phyloP scores from a whole-genome alignment of 768 basidiomycete species.

The Suillus decipiens region DNA sequence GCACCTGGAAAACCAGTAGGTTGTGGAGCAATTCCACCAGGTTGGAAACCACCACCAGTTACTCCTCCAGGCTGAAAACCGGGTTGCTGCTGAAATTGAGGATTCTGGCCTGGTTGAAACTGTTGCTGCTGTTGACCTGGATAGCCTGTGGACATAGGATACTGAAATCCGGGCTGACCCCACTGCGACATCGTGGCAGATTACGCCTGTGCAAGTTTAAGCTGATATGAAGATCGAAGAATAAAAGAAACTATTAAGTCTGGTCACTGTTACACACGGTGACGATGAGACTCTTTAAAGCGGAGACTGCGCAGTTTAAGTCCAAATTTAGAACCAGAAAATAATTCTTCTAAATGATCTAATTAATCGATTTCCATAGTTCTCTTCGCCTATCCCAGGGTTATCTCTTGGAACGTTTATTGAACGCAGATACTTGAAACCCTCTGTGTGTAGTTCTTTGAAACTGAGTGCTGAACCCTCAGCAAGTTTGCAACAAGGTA shows the following conservation, averaged over 20 bases:
- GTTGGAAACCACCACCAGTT: slow-evolving; percentile 31
- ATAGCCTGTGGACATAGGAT: slow-evolving; percentile 74
- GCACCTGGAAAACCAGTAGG: slow-evolving; percentile 53
- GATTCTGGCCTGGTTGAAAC: slow-evolving; percentile 39
- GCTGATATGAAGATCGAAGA: slow-evolving; percentile 6
- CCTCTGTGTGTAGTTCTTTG: too few relatives aligned
- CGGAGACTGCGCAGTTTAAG: slow-evolving; percentile 15
- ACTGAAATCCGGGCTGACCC: slow-evolving; percentile 71
- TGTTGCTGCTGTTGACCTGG: slow-evolving; percentile 49
- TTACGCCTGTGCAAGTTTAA: neutral
- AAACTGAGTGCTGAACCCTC: too few relatives aligned
- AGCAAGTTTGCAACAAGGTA: too few relatives aligned
- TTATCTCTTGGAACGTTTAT: neutral
- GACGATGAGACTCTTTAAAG: slow-evolving; percentile 18
- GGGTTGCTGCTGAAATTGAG: slow-evolving; percentile 46
- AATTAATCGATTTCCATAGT: neutral
- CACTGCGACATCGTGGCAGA: slow-evolving; percentile 70
- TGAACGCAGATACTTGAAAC: neutral
- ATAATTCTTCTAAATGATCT: neutral
- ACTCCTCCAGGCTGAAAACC: slow-evolving; percentile 31
- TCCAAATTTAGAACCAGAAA: neutral
- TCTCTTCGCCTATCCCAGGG: too few relatives aligned
- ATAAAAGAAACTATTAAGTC: slow-evolving; percentile 2
- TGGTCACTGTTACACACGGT: slow-evolving; percentile 9
- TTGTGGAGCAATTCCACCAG: slow-evolving; percentile 56